These are phyloP conservation scores for Porcisia deanei DNA, from an alignment of 208 protist genomes.

Conservation along the genomic window DNA sequence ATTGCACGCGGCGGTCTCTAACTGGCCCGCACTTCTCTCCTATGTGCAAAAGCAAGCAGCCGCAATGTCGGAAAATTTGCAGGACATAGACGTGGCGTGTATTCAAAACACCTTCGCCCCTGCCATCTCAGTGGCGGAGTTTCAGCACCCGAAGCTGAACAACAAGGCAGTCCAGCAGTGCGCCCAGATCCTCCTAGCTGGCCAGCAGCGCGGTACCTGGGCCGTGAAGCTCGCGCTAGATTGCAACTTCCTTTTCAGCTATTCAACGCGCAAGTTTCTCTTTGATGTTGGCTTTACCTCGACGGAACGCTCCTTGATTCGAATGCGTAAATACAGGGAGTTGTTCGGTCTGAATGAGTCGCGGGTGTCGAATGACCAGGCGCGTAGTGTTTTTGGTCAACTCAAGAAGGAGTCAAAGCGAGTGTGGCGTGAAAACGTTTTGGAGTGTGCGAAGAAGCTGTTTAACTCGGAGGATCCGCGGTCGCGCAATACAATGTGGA, in stretches of 20 bases:
- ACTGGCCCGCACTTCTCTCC: conserved; percentile 57
- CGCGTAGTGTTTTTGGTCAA: conserved; percentile 20
- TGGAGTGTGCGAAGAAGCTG: conserved; percentile 72
- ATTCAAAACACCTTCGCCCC: conserved; percentile 33
- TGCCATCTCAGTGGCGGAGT: conserved; percentile 46
- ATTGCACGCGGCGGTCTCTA: conserved; percentile 41
- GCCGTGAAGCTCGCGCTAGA: conserved; percentile 80
- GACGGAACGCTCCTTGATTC: conserved; percentile 28
- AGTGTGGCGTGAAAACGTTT: conserved; percentile 54
- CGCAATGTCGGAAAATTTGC: conserved; percentile 4
- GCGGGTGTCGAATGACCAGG: conserved; percentile 23
- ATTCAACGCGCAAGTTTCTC: conserved; percentile 71
- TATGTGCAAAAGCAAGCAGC: conserved; percentile 11
- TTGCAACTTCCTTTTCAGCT: conserved; percentile 79
- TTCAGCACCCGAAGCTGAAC: conserved; percentile 78
- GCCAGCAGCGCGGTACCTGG: conserved; percentile 78
- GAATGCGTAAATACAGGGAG: conserved; percentile 34
- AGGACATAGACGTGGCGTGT: neutral
- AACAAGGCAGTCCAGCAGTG: conserved; percentile 82
- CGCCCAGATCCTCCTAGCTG: conserved; percentile 72
- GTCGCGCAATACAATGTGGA: conserved; percentile 52
- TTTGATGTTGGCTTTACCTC: conserved; percentile 78
- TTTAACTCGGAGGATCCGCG: conserved; percentile 38
- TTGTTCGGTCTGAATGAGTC: conserved; percentile 24
- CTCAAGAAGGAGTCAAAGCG: conserved; percentile 44